A percentile compares a stretch with the other conserved stretches of the same genome.
These are phyloP conservation scores for Scedosporium apiospermum DNA, from an alignment of 2,329 filamentous ascomycete genomes.

Conservation along the genomic window DNA sequence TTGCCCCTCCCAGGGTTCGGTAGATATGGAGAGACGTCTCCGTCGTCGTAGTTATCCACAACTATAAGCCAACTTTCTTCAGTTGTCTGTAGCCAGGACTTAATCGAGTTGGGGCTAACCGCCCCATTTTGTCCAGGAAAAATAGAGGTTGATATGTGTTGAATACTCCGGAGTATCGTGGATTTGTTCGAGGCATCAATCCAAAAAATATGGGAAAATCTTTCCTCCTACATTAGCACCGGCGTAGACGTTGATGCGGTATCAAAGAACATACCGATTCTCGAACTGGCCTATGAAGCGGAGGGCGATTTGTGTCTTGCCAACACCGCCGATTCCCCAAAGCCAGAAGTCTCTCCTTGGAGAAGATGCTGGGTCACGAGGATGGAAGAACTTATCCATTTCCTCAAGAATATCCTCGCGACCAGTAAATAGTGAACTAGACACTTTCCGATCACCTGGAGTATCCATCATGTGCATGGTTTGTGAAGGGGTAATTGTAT, in stretches of 20 bases:
- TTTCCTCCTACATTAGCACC: conserved; percentile 2
- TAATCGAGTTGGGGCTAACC: conserved; percentile 5
- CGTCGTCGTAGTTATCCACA: conserved; percentile 18
- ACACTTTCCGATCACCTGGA: background rate
- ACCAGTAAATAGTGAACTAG: conserved; percentile 14
- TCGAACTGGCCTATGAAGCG: conserved; percentile 14
- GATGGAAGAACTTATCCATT: conserved; percentile 12
- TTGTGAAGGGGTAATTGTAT: background rate
- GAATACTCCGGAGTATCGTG: conserved; percentile 16
- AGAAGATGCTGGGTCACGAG: background rate
- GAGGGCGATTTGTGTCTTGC: conserved; percentile 21
- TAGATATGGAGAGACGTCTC: conserved; percentile 9
- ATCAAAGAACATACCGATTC: conserved; percentile 9
- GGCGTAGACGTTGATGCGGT: background rate
- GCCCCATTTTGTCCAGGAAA: background rate
- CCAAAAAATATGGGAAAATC: conserved; percentile 19
- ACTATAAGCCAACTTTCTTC: conserved; percentile 19
- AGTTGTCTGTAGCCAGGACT: conserved; percentile 11
- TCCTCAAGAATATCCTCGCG: conserved; percentile 14
- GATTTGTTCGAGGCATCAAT: conserved; percentile 16
- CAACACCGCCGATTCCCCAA: conserved; percentile 19
- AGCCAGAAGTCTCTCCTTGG: conserved; percentile 14
- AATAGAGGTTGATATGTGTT: conserved; percentile 9
- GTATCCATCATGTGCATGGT: background rate
- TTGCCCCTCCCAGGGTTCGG: conserved; percentile 15